Evolutionary conservation across 495 filamentous ascomycete species (phyloP).

Genomic region (Podospora australis): DNA sequence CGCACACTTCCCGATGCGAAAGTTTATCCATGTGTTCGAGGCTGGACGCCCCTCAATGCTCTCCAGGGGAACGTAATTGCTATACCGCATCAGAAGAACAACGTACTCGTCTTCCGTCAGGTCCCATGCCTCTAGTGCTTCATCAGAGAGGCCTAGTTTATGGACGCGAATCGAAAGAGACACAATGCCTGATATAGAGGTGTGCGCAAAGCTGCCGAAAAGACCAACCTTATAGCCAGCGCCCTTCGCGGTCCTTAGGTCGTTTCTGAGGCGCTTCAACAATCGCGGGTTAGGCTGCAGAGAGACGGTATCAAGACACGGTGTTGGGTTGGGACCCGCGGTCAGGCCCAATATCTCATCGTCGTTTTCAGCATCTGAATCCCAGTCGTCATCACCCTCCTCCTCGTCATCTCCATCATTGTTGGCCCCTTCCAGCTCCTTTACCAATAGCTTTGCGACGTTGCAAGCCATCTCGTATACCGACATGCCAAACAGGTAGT

Average conservation of each 20-base stretch:
- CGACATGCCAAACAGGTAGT: slow-evolving; percentile 32
- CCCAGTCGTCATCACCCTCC: slow-evolving; percentile 20
- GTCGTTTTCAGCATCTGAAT: slow-evolving; percentile 24
- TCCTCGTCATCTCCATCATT: slow-evolving; percentile 25
- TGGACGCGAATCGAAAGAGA: slow-evolving; percentile 61
- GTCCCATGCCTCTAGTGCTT: slow-evolving; percentile 73
- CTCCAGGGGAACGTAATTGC: slow-evolving; percentile 51
- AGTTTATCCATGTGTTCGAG: slow-evolving; percentile 7
- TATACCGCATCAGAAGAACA: slow-evolving; percentile 68
- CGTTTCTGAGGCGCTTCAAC: slow-evolving; percentile 45
- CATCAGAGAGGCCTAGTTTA: slow-evolving; percentile 69
- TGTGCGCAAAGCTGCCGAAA: slow-evolving; percentile 42
- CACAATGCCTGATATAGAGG: slow-evolving; percentile 39
- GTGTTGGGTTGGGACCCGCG: not conserved
- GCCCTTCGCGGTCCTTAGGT: slow-evolving; percentile 54
- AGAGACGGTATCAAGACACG: not conserved
- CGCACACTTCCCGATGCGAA: slow-evolving; percentile 47
- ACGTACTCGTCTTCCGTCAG: slow-evolving; percentile 62
- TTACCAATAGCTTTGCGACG: slow-evolving; percentile 35
- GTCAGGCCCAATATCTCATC: slow-evolving; percentile 18
- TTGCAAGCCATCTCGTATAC: slow-evolving; percentile 39
- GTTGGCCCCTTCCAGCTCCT: slow-evolving; percentile 22
- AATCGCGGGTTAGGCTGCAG: not conserved
- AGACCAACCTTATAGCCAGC: slow-evolving; percentile 74
- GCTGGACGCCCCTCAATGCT: slow-evolving; percentile 10